Percentiles rank a stretch among this genome's conserved stretches.
These are phyloP conservation scores for Xylariales sp. DNA, from an alignment of 2,329 filamentous ascomycete genomes.

Conservation along the genomic window DNA sequence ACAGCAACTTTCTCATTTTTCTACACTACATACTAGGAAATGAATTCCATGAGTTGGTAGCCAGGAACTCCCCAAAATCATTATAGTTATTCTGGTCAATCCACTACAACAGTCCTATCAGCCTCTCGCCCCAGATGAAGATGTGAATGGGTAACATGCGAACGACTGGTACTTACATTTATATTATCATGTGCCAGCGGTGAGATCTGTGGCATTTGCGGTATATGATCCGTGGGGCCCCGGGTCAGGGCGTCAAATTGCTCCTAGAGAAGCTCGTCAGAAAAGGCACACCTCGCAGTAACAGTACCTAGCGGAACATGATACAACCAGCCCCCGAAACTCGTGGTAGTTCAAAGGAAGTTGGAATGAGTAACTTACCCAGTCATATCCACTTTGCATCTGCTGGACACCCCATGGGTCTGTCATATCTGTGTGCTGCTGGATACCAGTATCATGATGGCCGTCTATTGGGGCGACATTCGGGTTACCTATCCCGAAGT, in stretches of 20 bases:
- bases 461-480: conserved; percentile 24
- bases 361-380: conserved; percentile 43
- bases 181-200: conserved; percentile 26
- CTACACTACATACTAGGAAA: conserved; percentile 30
- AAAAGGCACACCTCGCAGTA: neutral
- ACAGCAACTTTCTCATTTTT: neutral
- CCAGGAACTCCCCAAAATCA: conserved; percentile 40
- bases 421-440: conserved; percentile 30
- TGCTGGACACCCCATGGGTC: conserved; percentile 43
- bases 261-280: conserved; percentile 38
- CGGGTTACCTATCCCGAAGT: conserved; percentile 35
- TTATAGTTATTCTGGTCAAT: conserved; percentile 40
- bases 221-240: conserved; percentile 37
- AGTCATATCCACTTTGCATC: conserved; percentile 44
- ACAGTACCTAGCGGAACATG: neutral
- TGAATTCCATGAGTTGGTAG: conserved; percentile 42
- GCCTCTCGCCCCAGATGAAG: neutral
- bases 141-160: no score
- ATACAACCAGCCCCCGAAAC: neutral
- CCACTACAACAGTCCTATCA: conserved; percentile 36
- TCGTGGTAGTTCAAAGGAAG: neutral
- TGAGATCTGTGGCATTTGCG: conserved; percentile 37
- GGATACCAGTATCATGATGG: conserved; percentile 7
- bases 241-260: conserved; percentile 46
- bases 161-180: conserved; percentile 19